These are phyloP conservation scores for Daedalea quercina DNA, from an alignment of 768 basidiomycete genomes.

Conservation along the genomic window DNA sequence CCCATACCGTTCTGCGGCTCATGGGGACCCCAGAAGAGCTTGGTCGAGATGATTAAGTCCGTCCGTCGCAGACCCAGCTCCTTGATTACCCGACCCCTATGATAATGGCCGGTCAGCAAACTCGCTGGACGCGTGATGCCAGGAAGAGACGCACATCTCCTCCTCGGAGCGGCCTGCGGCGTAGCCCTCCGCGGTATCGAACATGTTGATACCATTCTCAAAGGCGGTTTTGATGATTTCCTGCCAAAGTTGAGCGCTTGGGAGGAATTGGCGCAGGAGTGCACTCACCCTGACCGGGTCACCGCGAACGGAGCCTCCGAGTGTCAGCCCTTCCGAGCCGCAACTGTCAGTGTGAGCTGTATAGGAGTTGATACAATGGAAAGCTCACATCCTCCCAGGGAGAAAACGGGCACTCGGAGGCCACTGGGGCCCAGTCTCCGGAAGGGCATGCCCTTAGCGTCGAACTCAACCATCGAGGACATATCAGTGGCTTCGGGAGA, in stretches of 20 bases:
- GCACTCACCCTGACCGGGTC: slow-evolving; percentile 57
- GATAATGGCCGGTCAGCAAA: too few relatives aligned
- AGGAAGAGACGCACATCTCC: slow-evolving; percentile 55
- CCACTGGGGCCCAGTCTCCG: slow-evolving; percentile 54
- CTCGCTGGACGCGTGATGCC: too few relatives aligned
- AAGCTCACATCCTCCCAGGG: slow-evolving; percentile 54
- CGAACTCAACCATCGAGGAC: slow-evolving; percentile 21
- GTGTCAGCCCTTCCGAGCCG: slow-evolving; percentile 39
- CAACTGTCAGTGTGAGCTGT: neutral
- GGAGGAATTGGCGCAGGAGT: neutral
- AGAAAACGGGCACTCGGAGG: slow-evolving; percentile 59
- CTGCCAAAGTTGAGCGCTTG: slow-evolving; percentile 22
- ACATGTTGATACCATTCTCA: slow-evolving; percentile 69
- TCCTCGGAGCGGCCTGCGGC: slow-evolving; percentile 61
- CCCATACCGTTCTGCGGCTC: slow-evolving; percentile 47
- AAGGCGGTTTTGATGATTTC: slow-evolving; percentile 76
- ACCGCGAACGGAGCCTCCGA: slow-evolving; percentile 59
- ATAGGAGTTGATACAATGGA: neutral
- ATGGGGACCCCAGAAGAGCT: slow-evolving; percentile 66
- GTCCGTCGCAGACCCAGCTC: slow-evolving; percentile 59
- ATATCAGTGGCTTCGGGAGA: neutral
- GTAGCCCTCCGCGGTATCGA: slow-evolving; percentile 65
- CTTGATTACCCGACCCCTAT: slow-evolving; percentile 62
- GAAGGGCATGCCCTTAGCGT: slow-evolving; percentile 50
- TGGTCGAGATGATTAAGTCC: slow-evolving; percentile 75